phyloP scores from a whole-genome alignment of 1,284 basidiomycete species.

The Trametes pubescens region DNA sequence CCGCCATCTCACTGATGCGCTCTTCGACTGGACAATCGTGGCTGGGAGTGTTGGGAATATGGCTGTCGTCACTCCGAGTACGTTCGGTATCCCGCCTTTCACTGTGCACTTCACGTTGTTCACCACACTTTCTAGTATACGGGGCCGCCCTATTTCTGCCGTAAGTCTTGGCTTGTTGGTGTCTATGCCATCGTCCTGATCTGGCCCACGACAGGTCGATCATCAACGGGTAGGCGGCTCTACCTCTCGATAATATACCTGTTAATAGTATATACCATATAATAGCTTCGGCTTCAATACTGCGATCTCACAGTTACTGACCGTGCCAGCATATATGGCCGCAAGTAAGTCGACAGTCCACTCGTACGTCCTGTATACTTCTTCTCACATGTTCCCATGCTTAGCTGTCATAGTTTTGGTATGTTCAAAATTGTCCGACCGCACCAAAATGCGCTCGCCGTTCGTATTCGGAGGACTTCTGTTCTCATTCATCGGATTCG shows the following conservation, averaged over 20 bases:
- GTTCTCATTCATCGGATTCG: conserved; percentile 66
- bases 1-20: conserved; percentile 60
- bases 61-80: conserved; percentile 66
- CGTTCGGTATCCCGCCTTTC: not conserved
- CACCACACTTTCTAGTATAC: conserved; percentile 20
- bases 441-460: conserved; percentile 60
- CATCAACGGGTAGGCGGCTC: conserved; percentile 56
- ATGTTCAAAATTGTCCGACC: conserved; percentile 61
- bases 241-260: not conserved
- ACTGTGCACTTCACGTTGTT: not conserved
- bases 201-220: conserved; percentile 56
- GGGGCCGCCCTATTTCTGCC: conserved; percentile 36
- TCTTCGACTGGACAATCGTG: conserved; percentile 73
- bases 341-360: conserved; percentile 53
- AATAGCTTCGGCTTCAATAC: conserved; percentile 63
- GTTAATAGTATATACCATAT: not conserved
- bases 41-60: conserved; percentile 68
- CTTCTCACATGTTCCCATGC: not conserved
- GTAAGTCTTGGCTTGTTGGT: conserved; percentile 19
- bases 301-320: conserved; percentile 70
- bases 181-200: not conserved
- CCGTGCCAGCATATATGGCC: conserved; percentile 72
- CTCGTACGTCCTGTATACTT: not conserved
- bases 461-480: conserved; percentile 65
- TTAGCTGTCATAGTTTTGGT: conserved; percentile 51